Conservation (phyloP, 495 filamentous ascomycete genomes). For the Xanthoparmelia taractica region DNA sequence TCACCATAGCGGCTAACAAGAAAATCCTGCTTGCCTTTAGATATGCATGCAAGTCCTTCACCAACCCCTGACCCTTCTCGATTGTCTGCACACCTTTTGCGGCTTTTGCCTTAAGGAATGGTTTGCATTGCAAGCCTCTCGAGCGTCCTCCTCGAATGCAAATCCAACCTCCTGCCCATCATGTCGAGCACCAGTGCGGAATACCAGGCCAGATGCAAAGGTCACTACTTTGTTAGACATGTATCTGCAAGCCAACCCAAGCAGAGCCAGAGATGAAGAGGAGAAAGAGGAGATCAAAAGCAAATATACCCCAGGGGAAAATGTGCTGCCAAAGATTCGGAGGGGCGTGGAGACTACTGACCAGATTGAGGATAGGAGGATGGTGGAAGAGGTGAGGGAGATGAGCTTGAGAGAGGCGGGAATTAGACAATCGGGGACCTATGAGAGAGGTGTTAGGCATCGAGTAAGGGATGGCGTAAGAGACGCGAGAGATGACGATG, state of each 20-base stretch:
- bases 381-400: conserved; percentile 63
- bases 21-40: conserved; percentile 37
- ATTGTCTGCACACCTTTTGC: conserved; percentile 97
- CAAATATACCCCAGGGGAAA: conserved; percentile 69
- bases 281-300: conserved; percentile 65
- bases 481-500: conserved; percentile 37
- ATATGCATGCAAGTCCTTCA: conserved; percentile 96
- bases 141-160: conserved; percentile 42
- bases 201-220: conserved; percentile 74
- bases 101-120: conserved; percentile 90
- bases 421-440: conserved; percentile 29
- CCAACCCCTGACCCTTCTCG: conserved; percentile 89
- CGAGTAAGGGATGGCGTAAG: conserved; percentile 28
- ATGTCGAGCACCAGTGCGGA: conserved; percentile 77
- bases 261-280: conserved; percentile 50
- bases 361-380: conserved; percentile 58
- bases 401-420: conserved; percentile 63
- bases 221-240: conserved; percentile 78
- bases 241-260: conserved; percentile 64
- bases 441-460: conserved; percentile 31
- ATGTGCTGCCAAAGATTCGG: conserved; percentile 54
- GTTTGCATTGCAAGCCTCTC: conserved; percentile 62
- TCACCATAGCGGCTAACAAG: not conserved
- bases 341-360: conserved; percentile 39
- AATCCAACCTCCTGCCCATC: conserved; percentile 78